These are phyloP conservation scores for Populus hybrid DNA, from an alignment of 441 rosid species.

Conservation along the genomic window DNA sequence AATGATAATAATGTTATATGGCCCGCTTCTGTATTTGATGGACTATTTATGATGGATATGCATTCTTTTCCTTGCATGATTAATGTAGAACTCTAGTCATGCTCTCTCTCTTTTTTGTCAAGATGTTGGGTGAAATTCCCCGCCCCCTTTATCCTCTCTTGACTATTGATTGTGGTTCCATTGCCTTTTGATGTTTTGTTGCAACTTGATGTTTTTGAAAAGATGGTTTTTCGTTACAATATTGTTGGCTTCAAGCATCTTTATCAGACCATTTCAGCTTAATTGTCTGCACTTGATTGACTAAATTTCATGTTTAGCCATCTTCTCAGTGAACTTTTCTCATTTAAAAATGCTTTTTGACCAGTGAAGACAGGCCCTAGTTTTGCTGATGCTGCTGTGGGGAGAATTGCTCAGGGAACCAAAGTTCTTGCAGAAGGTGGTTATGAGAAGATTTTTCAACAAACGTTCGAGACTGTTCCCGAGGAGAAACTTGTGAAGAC, in stretches of 20 bases:
- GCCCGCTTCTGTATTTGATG: background rate
- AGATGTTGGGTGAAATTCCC: too few species aligned
- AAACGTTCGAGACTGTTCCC: constrained; percentile 78
- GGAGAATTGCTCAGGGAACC: constrained; percentile 92
- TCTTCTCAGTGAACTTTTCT: background rate
- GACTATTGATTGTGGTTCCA: background rate
- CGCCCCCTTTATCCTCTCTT: background rate
- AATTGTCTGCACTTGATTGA: background rate
- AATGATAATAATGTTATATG: background rate
- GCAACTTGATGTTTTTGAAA: background rate
- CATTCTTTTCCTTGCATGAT: background rate
- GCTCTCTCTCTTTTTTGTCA: too few species aligned
- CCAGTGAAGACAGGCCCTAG: constrained; percentile 92
- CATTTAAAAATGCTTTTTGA: background rate
- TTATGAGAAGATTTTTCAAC: constrained; percentile 76
- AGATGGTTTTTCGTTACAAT: background rate
- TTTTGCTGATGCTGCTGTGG: constrained; percentile 92
- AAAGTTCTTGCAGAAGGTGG: constrained; percentile 96
- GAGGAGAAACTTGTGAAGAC: constrained; percentile 71
- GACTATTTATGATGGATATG: background rate
- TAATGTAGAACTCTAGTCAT: background rate
- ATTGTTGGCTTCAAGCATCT: background rate
- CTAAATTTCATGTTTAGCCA: background rate
- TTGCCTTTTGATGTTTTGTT: background rate
- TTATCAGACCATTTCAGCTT: background rate